A percentile compares a stretch with the other conserved stretches of the same genome.
Conservation (phyloP, 345 rosid species). For the Pugionium cornutum region DNA sequence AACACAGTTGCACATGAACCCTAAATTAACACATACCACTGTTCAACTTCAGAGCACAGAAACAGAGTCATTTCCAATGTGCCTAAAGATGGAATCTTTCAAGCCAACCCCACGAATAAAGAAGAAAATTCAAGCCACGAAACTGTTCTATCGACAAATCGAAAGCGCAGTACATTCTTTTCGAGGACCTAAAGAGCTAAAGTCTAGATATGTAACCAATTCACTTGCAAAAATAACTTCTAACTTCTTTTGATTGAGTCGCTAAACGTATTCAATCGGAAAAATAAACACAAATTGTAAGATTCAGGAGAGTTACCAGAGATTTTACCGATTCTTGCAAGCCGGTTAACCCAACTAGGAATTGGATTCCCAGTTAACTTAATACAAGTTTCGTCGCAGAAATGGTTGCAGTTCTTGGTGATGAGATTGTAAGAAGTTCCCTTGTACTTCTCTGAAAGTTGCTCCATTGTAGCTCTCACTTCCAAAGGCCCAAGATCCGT, state of each 20-base stretch:
- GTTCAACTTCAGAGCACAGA: conserved; percentile 15
- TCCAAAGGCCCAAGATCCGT: conserved; percentile 66
- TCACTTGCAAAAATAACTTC: background rate
- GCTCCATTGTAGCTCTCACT: conserved; percentile 80
- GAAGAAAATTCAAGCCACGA: background rate
- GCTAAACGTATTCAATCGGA: no score
- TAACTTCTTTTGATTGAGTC: no score
- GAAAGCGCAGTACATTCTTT: no score
- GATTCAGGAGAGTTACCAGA: conserved; percentile 28
- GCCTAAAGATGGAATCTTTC: conserved; percentile 4
- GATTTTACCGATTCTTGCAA: conserved; percentile 84
- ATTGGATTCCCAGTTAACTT: conserved; percentile 78
- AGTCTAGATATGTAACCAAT: no score
- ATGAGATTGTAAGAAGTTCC: conserved; percentile 92
- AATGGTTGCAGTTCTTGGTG: conserved; percentile 96
- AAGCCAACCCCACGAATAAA: background rate
- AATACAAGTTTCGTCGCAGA: conserved; percentile 85
- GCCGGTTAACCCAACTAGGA: conserved; percentile 95
- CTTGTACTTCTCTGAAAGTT: conserved; percentile 63
- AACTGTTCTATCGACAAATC: background rate
- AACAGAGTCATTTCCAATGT: conserved; percentile 25
- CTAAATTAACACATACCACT: conserved; percentile 38
- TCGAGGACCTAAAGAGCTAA: no score
- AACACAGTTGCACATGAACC: conserved; percentile 86
- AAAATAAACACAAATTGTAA: background rate